Base-by-base conservation (phyloP, 2,329 filamentous ascomycete species). In the Epichloe festucae region DNA sequence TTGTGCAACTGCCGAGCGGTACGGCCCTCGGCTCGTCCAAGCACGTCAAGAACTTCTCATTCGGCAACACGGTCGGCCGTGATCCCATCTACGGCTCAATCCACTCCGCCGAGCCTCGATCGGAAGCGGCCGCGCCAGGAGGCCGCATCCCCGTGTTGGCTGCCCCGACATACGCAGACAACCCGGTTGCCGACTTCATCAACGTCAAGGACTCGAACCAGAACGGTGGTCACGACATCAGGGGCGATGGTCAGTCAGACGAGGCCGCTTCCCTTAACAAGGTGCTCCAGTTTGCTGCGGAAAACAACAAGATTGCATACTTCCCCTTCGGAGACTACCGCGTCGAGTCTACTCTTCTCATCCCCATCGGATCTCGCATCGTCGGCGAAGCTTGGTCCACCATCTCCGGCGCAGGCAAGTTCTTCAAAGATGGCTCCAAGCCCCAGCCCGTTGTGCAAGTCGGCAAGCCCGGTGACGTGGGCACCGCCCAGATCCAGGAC, bases 301-400 rank as follows among this genome's bases (percentile, higher is more conserved):
- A 63, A 62, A 47, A 53, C 15, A 51, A 54, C 41, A 62, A 60
- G 53, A 58, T 62, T 53, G 61, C 57, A 11, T 63, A 63, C 53
- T 62, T 64, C 42, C 62, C 62, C 5, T 63, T 58, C 52, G 62
- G 62, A 38, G 56, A 56, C 41, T 64, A 63, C 44, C 53, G 56
- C 1, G 59, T 64, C 17, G 57, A 62, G 34, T 59, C 56, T 10
- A 64, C 61, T 6, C 53, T 63, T 1, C 50, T 56, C n/a, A 51
- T 64, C 14, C 62, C 62, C 5, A 49, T 56, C 3, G 73, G 73
- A 12, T 74, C 75, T 4, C 68, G 69, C 2, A 71, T 82, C 27
- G 67, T 78, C 10, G 79, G 79, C 19, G 76, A 81, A 61, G 70
- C 71, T 5, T 78, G 75, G 68, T 70, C 77, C 10, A 68, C 69